These are phyloP conservation scores for Avena sativa DNA, from an alignment of 176 grass and related monocot genomes.

Conservation along the genomic window DNA sequence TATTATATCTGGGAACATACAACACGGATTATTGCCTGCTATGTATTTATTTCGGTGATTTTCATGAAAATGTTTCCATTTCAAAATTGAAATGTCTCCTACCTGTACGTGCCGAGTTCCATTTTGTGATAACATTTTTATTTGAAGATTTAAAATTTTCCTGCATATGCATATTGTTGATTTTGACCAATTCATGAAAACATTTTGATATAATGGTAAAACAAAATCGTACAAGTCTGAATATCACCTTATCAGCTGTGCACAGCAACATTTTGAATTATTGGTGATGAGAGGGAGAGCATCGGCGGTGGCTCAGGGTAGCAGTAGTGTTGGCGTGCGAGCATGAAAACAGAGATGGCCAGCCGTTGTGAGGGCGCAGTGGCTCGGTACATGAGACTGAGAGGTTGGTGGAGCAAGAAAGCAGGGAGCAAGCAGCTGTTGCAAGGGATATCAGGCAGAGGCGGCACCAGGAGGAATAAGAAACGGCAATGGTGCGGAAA, in stretches of 20 bases:
- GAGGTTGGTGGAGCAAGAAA: background rate
- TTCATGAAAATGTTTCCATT: background rate
- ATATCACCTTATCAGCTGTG: background rate
- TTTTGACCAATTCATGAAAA: background rate
- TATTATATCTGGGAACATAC: background rate
- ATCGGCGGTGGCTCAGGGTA: background rate
- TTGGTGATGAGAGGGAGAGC: background rate
- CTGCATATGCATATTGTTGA: background rate
- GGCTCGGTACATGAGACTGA: too few relatives aligned
- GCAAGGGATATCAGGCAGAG: background rate
- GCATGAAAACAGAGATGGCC: background rate
- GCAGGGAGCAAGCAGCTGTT: slow-evolving; percentile 50
- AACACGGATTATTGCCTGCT: background rate
- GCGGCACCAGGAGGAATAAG: background rate
- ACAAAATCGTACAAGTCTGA: background rate
- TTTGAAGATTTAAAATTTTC: background rate
- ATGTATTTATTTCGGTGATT: background rate
- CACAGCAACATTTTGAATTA: too few relatives aligned
- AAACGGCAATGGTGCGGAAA: background rate
- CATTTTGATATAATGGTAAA: background rate
- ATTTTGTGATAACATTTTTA: too few relatives aligned
- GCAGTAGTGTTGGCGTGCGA: background rate
- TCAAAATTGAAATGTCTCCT: background rate
- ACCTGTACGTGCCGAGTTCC: too few relatives aligned
- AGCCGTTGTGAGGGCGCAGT: background rate